Conservation (phyloP, 257 asterid genomes). For the Jacaranda mimosifolia region DNA sequence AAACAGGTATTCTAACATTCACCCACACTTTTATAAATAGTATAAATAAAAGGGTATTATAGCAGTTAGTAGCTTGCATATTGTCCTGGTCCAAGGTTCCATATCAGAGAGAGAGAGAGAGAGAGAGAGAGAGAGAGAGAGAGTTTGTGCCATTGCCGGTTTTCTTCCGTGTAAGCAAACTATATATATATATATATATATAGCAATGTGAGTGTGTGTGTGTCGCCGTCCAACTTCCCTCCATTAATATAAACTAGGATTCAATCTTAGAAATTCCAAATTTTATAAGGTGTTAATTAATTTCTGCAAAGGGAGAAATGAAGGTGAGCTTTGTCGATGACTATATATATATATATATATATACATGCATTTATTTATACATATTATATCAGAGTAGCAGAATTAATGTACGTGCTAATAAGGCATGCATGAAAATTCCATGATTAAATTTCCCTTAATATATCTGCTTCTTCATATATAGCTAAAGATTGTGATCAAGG, state of each 20-base stretch:
- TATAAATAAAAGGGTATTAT: no score
- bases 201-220: no score
- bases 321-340: constrained; percentile 4
- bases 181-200: background rate
- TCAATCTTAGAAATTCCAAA: background rate
- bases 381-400: no score
- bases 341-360: background rate
- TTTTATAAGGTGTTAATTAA: background rate
- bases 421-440: background rate
- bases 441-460: background rate
- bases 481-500: constrained; percentile 38
- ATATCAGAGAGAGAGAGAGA: background rate
- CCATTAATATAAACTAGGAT: background rate
- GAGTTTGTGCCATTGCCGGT: background rate
- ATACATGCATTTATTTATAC: no score
- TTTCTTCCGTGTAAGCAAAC: background rate
- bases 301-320: background rate
- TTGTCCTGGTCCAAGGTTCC: background rate
- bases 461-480: background rate
- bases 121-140: no score
- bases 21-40: no score
- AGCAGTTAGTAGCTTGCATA: no score
- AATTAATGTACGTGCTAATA: no score
- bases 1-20: no score
- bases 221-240: no score